phyloP scores from a whole-genome alignment of 352 stramenopile genomes.

The Pythium scleroteichum region DNA sequence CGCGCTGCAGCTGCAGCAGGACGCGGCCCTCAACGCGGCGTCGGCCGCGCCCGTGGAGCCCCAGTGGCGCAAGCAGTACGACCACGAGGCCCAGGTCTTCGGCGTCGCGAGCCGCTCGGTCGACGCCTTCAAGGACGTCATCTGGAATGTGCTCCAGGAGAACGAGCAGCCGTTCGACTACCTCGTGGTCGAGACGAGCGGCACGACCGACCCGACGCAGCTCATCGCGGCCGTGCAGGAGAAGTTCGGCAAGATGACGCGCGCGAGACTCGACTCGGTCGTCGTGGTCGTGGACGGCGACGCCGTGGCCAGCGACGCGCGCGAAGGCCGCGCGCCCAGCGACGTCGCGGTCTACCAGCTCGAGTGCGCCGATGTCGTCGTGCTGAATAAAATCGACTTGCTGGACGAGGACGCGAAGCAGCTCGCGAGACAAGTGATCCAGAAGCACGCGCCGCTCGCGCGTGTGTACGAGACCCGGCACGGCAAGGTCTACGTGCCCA shows the following conservation, averaged over 20 bases:
- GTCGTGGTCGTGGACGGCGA: conserved; percentile 79
- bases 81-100: conserved; percentile 35
- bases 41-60: conserved; percentile 24
- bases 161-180: conserved; percentile 66
- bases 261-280: conserved; percentile 75
- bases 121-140: conserved; percentile 71
- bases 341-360: conserved; percentile 61
- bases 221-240: conserved; percentile 67
- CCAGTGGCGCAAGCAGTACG: conserved; percentile 11
- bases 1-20: conserved; percentile 27
- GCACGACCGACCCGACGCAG: conserved; percentile 68
- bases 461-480: conserved; percentile 73
- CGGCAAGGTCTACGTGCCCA: conserved; percentile 60
- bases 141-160: conserved; percentile 59
- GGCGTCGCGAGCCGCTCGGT: conserved; percentile 34
- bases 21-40: conserved; percentile 36
- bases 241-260: conserved; percentile 79
- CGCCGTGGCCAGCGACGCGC: conserved; percentile 49
- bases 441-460: conserved; percentile 47
- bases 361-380: conserved; percentile 68
- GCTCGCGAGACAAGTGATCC: conserved; percentile 36
- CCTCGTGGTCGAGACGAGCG: conserved; percentile 75
- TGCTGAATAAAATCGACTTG: conserved; percentile 85
- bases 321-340: conserved; percentile 28
- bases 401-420: conserved; percentile 37